Conservation (phyloP, 1,139 yeast species). For the Pichia sp. region DNA sequence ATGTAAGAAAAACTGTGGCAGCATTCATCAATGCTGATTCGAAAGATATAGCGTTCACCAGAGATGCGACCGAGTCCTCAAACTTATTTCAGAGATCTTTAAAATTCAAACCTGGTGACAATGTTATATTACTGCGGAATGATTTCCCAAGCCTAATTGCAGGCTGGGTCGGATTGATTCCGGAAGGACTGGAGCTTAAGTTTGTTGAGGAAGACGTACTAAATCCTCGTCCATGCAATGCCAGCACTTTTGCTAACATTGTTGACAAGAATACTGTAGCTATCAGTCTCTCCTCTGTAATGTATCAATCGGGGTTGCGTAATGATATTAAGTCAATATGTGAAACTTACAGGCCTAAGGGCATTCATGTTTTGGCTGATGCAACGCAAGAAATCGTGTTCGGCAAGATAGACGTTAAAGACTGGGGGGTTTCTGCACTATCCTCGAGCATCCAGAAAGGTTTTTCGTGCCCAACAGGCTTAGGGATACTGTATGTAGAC, state of each 20-base stretch:
- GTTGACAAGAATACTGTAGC: slow-evolving; percentile 9
- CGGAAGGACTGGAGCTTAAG: slow-evolving; percentile 5
- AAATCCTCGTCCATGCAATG: not conserved
- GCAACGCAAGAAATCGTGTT: slow-evolving; percentile 10
- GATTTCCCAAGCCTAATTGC: slow-evolving; percentile 5
- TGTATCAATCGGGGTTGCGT: slow-evolving; percentile 6
- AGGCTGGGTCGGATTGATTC: slow-evolving; percentile 6
- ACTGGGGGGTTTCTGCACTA: slow-evolving; percentile 6
- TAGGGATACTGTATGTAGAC: slow-evolving; percentile 5
- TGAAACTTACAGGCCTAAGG: slow-evolving; percentile 6
- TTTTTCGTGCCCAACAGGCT: slow-evolving; percentile 5
- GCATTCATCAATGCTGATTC: slow-evolving; percentile 4
- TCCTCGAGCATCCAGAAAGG: slow-evolving; percentile 5
- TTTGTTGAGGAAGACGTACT: not conserved
- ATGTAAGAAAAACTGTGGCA: not conserved
- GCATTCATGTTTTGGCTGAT: slow-evolving; percentile 9
- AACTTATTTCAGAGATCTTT: slow-evolving; percentile 8
- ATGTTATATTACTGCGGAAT: slow-evolving; percentile 5
- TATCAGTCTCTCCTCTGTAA: slow-evolving; percentile 6
- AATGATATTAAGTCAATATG: slow-evolving; percentile 4
- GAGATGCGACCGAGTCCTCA: slow-evolving; percentile 8
- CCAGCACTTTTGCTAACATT: slow-evolving; percentile 1
- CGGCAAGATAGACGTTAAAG: slow-evolving; percentile 6
- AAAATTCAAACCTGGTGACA: slow-evolving; percentile 6
- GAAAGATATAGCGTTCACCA: slow-evolving; percentile 5